Percentiles rank a stretch among this genome's conserved stretches.
phyloP scores from a whole-genome alignment of 257 asterid species.

The Fraxinus americana region DNA sequence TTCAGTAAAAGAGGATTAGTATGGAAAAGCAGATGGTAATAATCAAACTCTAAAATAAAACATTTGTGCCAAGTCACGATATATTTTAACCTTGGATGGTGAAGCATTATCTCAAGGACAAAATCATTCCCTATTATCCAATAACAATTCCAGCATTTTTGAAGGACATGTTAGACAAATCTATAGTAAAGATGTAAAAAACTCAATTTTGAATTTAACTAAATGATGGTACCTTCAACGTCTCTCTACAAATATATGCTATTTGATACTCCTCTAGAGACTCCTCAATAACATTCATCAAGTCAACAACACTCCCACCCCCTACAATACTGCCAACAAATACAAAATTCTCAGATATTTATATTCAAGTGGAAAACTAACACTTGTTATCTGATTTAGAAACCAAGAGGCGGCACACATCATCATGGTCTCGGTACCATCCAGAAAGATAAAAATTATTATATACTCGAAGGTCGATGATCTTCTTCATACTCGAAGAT shows the following conservation, averaged over 20 bases:
- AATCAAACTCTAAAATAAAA: conserved; percentile 13
- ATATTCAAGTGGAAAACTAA: too few species aligned
- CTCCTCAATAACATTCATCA: conserved; percentile 86
- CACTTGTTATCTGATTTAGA: too few species aligned
- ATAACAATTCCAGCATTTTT: background rate
- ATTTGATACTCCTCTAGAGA: conserved; percentile 61
- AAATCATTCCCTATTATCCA: background rate
- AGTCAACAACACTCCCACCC: conserved; percentile 97
- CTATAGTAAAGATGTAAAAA: background rate
- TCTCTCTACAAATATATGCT: conserved; percentile 66
- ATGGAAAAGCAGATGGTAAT: conserved; percentile 2
- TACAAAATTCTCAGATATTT: too few species aligned
- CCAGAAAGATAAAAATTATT: conserved; percentile 10
- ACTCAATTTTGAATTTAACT: too few species aligned
- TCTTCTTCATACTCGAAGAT: conserved; percentile 75
- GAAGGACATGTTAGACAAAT: conserved; percentile 7
- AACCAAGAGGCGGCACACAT: background rate
- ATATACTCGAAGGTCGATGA: conserved; percentile 17
- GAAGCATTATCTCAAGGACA: conserved; percentile 4
- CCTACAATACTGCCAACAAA: conserved; percentile 85
- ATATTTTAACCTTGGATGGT: background rate
- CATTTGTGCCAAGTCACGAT: background rate
- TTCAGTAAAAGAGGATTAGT: background rate
- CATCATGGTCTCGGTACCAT: conserved; percentile 6
- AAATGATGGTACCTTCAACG: conserved; percentile 70